Conservation (phyloP, 1,284 basidiomycete species). For the Coniferiporia sulphurascens region DNA sequence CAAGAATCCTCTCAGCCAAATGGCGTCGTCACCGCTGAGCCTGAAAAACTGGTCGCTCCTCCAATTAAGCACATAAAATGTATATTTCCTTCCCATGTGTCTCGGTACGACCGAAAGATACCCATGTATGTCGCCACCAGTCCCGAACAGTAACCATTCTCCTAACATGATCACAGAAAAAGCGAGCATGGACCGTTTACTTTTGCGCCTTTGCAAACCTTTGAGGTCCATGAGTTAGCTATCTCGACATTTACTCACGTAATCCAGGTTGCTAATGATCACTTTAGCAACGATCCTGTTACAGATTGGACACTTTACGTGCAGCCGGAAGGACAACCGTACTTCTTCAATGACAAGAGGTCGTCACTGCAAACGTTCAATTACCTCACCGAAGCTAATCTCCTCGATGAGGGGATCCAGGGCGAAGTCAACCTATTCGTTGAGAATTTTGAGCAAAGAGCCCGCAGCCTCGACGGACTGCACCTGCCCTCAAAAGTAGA, state of each 20-base stretch:
- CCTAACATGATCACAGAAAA: neutral
- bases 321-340: slow-evolving; percentile 12
- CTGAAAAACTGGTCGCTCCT: neutral
- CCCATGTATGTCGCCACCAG: neutral
- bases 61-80: neutral
- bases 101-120: slow-evolving; percentile 8
- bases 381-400: slow-evolving; percentile 11
- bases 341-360: slow-evolving; percentile 1
- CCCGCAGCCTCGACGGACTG: neutral
- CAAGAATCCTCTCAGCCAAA: neutral
- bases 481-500: slow-evolving; percentile 4
- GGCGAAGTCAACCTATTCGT: slow-evolving; percentile 10
- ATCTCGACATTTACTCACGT: neutral
- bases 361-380: neutral
- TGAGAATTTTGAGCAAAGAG: neutral
- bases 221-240: slow-evolving; percentile 6
- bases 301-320: slow-evolving; percentile 5
- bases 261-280: neutral
- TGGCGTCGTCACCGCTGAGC: neutral
- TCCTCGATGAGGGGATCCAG: neutral
- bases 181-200: neutral
- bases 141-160: neutral
- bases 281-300: neutral
- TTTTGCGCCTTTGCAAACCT: slow-evolving; percentile 2
- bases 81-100: neutral